Conservation (phyloP, 805 yeast species). For the Tetrapisispora nanseiensis region DNA sequence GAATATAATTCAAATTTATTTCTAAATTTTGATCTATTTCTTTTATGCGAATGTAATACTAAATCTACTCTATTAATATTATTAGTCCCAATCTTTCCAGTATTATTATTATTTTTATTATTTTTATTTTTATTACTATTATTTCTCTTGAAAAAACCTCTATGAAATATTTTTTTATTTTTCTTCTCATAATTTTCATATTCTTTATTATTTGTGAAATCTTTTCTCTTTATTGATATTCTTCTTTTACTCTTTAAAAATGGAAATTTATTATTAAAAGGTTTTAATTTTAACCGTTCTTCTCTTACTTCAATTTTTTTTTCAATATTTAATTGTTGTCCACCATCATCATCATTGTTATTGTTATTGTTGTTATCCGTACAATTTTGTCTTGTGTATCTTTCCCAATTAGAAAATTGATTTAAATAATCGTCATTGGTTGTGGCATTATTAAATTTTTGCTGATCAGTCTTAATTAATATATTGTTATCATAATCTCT, state of each 20-base stretch:
- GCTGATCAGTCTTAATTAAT: neutral
- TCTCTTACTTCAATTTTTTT: no score
- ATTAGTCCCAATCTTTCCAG: neutral
- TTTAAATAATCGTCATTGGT: neutral
- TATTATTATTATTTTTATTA: no score
- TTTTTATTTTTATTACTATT: conserved; percentile 3
- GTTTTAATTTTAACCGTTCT: no score
- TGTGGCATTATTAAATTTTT: neutral
- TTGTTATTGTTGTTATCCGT: neutral
- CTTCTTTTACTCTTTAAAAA: conserved; percentile 3
- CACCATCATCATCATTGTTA: no score
- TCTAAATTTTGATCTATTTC: conserved; percentile 6
- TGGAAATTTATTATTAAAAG: neutral
- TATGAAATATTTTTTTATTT: conserved; percentile 19
- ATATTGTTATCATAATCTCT: conserved; percentile 1
- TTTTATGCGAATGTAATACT: neutral
- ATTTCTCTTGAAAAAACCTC: conserved; percentile 18
- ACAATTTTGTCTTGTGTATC: neutral
- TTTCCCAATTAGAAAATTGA: conserved; percentile 3
- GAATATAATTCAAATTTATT: conserved; percentile 15
- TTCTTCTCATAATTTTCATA: conserved; percentile 7
- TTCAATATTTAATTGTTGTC: neutral
- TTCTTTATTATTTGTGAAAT: conserved; percentile 19
- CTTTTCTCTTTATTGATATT: conserved; percentile 15
- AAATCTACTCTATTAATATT: neutral